Evolutionary conservation across 306 rosid species (phyloP), one percentile per base, ranked within the genome.

Genomic region (Sindora glabra): DNA sequence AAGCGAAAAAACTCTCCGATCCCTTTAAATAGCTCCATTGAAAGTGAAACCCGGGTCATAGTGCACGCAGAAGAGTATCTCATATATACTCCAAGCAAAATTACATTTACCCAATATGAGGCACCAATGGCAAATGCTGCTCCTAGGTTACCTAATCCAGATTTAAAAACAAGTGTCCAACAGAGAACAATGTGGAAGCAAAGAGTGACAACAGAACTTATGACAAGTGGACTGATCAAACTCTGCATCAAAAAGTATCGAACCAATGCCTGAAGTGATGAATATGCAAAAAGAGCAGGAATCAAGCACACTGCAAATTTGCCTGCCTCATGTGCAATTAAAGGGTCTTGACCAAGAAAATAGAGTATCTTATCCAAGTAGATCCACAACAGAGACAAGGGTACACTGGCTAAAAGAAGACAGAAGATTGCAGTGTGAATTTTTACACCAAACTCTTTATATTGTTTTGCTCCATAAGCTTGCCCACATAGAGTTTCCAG

Each of bases 221-320:
- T 42, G 8, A 85, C 36, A 77, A 87, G 77, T 8, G 97, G 96
- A 44, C 48, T 1, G 17, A 75, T 73, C 62, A 87, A 68, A 60
- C 85, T 79, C 66, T 90, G 96, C 68, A 86, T 59, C 48, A 79
- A 78, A 62, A 82, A 83, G 72, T 72, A 90, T 22, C 84, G 71
- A 48, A 86, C 67, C 8, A 90, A 65, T 15, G 86, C 61, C 48
- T 82, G 89, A 50, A 87, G 95, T 27, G 68, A 33, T 52, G 73
- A 96, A 37, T 72, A 81, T n/a, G 84, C 97, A 56, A 85, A 81
- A 25, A 90, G 90, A 27, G 89, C 82, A 55, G 97, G 97, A 44
- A 90, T 70, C 53, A 85, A 80, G 70, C 82, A 83, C 6, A 71
- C 4, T 8, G 79, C 72, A 74, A 82, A 83, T 41, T 71, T 83